Percentiles rank a stretch among this genome's conserved stretches.
phyloP scores from a whole-genome alignment of 2,329 filamentous ascomycete genomes.

The Cercospora berteroae region DNA sequence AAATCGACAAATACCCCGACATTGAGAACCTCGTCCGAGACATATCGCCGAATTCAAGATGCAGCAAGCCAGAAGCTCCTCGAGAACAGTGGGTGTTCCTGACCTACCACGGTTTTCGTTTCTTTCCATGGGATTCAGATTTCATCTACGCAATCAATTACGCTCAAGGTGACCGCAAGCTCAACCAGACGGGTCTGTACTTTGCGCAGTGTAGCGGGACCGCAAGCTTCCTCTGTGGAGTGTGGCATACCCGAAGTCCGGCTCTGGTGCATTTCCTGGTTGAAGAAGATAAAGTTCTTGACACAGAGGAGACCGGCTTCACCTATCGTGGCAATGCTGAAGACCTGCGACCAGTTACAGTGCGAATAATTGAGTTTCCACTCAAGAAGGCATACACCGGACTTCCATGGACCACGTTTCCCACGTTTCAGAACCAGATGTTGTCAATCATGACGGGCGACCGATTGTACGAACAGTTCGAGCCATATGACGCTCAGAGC shows the following conservation, averaged over 20 bases:
- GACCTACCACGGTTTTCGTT: constrained; percentile 8
- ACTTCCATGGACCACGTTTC: constrained; percentile 16
- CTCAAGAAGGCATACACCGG: constrained; percentile 20
- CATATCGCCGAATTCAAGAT: not conserved
- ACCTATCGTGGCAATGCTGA: constrained; percentile 8
- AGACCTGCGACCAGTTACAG: constrained; percentile 18
- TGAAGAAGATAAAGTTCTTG: constrained; percentile 18
- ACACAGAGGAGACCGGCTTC: constrained; percentile 9
- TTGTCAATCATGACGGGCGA: constrained; percentile 21
- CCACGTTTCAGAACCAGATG: constrained; percentile 19
- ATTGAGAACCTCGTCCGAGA: constrained; percentile 18
- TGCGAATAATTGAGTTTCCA: constrained; percentile 24
- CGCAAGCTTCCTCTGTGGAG: constrained; percentile 21
- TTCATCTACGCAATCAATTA: constrained; percentile 17
- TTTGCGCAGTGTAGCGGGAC: constrained; percentile 20
- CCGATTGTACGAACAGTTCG: constrained; percentile 24
- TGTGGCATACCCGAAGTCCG: constrained; percentile 20
- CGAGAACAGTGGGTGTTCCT: constrained; percentile 22
- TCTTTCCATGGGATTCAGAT: constrained; percentile 16
- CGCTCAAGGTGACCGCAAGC: constrained; percentile 15
- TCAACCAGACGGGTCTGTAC: constrained; percentile 21
- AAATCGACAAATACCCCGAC: constrained; percentile 19
- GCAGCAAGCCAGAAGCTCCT: constrained; percentile 9
- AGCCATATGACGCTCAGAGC: constrained; percentile 13
- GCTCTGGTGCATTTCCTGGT: constrained; percentile 24